These are phyloP conservation scores for Sordariomycetes sp. DNA, from an alignment of 2,329 filamentous ascomycete genomes.

Conservation along the genomic window DNA sequence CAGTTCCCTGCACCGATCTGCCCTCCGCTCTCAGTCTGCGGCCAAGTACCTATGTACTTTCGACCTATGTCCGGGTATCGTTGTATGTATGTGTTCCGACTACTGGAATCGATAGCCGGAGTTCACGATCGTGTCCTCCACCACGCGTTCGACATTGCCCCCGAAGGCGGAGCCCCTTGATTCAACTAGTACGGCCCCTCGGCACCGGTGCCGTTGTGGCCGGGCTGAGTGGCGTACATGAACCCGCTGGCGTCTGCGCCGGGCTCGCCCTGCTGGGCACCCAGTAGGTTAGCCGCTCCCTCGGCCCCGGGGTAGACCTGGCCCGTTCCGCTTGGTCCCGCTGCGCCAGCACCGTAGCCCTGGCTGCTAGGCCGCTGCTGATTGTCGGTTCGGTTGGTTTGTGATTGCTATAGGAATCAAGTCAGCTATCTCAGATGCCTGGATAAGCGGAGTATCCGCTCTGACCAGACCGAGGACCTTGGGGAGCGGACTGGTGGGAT, in stretches of 20 bases:
- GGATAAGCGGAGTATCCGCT: neutral
- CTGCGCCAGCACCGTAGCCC: constrained; percentile 31
- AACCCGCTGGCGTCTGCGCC: constrained; percentile 27
- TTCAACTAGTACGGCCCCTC: constrained; percentile 35
- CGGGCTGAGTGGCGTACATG: constrained; percentile 38
- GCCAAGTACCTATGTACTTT: neutral
- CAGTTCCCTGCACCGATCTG: neutral
- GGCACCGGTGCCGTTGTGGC: constrained; percentile 43
- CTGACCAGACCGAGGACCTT: neutral
- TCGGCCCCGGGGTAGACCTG: constrained; percentile 22
- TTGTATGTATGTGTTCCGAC: neutral
- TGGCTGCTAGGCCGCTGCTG: constrained; percentile 37
- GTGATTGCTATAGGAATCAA: constrained; percentile 43
- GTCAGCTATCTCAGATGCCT: neutral
- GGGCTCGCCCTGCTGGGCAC: constrained; percentile 27
- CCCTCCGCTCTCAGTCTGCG: neutral
- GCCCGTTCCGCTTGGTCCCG: constrained; percentile 23
- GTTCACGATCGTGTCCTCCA: neutral
- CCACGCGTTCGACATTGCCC: neutral
- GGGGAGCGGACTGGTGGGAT: neutral
- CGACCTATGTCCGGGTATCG: neutral
- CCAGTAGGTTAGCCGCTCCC: constrained; percentile 12
- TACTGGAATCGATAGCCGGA: neutral
- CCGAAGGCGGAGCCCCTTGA: neutral
- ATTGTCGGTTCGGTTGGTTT: constrained; percentile 57